Base-by-base conservation (phyloP, 2,329 filamentous ascomycete genomes). In the Paraphaeosphaeria sporulosa region DNA sequence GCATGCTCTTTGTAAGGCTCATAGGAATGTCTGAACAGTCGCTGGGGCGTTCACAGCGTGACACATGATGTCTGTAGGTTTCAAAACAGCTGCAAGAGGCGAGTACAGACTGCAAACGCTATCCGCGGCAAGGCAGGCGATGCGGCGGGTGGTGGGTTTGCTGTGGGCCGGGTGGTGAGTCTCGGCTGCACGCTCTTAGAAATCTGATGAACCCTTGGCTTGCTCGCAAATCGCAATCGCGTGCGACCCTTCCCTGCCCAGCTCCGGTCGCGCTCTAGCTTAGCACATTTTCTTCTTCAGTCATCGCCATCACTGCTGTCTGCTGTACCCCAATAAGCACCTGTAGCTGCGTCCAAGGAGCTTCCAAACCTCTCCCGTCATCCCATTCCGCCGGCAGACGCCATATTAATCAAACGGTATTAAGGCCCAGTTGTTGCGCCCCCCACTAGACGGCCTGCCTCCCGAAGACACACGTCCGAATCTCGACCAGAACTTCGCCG, bases 401-500 rank as follows among this genome's bases (percentile, higher is more conserved):
- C 56, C 52, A 66, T 62, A 70, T 67, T 64, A 63, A 63, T 62
- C 57, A 56, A 42, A 57, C 48, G 54, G 56, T 40, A 44, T 55
- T 64, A 34, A 57, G 34, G 59, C 62, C 65, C 57, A 61, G 56
- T 60, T 43, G 47, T 62, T 61, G 62, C 49, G 43, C 61, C 60
- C 48, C 54, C 55, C 56, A 49, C 44, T 48, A 63, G 63, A 55
- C 57, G 55, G 59, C 57, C 58, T 59, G 57, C 51, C 61, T 58
- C 63, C 61, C 61, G 62, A 56, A 52, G 65, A 58, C 63, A 58
- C 63, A 65, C 46, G 53, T 64, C 68, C 68, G 65, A 70, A 57
- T 50, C 63, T 70, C 62, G 63, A 64, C 67, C 63, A 61, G 43
- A 64, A 48, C 60, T 63, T 64, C 67, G 59, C 64, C 64, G 49